These are phyloP conservation scores for Pseudoneurospora amorphoporcata DNA, from an alignment of 495 filamentous ascomycete species.

Conservation along the genomic window DNA sequence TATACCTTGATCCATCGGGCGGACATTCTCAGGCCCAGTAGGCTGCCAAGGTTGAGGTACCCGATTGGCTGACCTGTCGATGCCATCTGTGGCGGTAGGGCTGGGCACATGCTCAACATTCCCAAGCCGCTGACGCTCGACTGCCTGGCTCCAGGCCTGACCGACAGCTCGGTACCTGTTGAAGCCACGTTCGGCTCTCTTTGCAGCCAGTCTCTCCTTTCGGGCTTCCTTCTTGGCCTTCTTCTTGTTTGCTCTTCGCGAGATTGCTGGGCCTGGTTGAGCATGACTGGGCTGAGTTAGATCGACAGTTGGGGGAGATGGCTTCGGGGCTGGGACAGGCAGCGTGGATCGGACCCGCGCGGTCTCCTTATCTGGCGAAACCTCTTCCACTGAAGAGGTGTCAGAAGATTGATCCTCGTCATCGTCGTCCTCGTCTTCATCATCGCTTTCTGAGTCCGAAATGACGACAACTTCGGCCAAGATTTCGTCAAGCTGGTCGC, in stretches of 20 bases:
- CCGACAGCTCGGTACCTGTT: conserved; percentile 29
- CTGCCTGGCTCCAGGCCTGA: conserved; percentile 22
- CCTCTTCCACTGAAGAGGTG: conserved; percentile 4
- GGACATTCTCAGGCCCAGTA: background rate
- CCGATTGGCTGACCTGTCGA: conserved; percentile 2
- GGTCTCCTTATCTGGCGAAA: background rate
- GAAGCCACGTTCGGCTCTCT: conserved; percentile 23
- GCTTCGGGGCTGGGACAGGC: background rate
- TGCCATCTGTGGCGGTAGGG: background rate
- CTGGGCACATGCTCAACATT: background rate
- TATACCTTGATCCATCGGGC: background rate
- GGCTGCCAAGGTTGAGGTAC: conserved; percentile 1
- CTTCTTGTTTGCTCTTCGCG: background rate
- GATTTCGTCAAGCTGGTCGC: conserved; percentile 66
- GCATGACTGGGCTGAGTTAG: background rate
- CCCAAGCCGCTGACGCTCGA: conserved; percentile 17
- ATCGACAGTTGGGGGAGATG: background rate
- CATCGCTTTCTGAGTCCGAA: conserved; percentile 65
- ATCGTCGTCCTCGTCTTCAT: conserved; percentile 35
- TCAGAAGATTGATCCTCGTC: conserved; percentile 13
- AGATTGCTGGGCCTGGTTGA: background rate
- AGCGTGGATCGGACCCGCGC: background rate
- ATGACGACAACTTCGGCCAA: conserved; percentile 75
- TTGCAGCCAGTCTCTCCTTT: conserved; percentile 8
- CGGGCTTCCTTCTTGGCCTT: conserved; percentile 14